Base-by-base conservation (phyloP, 805 yeast species). In the Kodamaea hsintzibuensis region DNA sequence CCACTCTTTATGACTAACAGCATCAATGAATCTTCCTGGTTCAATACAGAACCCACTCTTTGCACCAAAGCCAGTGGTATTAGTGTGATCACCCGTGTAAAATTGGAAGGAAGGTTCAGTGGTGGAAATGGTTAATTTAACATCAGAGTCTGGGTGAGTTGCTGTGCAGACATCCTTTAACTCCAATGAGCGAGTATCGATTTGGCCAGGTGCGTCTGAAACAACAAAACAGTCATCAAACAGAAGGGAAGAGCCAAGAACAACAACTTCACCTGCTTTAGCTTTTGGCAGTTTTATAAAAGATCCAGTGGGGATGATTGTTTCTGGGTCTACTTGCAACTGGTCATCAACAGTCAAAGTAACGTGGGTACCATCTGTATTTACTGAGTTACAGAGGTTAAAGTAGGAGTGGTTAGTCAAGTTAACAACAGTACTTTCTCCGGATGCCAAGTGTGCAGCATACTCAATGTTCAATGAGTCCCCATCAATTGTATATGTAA, bases 21-120 rank as follows among this genome's bases (percentile, higher is more conserved):
- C 87, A 65, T 84, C 76, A 38, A 82, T 74, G 63, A 72, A 84
- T 62, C 89, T 72, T 25, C 82, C 76, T 35, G 88, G 84, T 67
- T 85, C 91, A 38, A 84, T 71, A 58, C 87, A 83, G 66, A 85
- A 79, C 2, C 89, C 89, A 51, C 78, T 65, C 58, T 78, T 65
- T 73, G 78, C 51, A 59, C 65, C 60, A 57, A 65, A 65, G 1
- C 68, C 75, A 17, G 70, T 67, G 37, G 75, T 74, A 50, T 73
- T 60, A 44, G 79, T 73, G 51, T 72, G 71, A 60, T 80, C 84
- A 18, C 88, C 88, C 30, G 89, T 83, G 67, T 85, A 85, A 42
- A 85, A 71, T 65, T 84, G 89, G 73, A 82, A 83, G 1, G 83
- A 71, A 6, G 90, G 91, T 55, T 85, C 91, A 2, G 90, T 85